These are phyloP conservation scores for Salix arbutifolia DNA, from an alignment of 345 rosid species.

Conservation along the genomic window DNA sequence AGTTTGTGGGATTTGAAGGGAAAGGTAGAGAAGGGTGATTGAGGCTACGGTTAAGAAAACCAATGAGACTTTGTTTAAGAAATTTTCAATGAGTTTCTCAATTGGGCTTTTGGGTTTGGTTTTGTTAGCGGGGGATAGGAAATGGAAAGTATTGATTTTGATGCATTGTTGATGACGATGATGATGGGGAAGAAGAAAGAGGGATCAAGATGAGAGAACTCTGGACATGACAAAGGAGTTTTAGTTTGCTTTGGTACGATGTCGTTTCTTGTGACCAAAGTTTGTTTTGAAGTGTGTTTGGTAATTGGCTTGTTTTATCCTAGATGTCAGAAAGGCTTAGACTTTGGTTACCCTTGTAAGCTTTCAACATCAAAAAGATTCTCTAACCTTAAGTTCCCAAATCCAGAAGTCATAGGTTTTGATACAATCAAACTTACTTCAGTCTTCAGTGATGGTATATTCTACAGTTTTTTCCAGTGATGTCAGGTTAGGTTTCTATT, in stretches of 20 bases:
- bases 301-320: too few species aligned
- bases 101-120: constrained; percentile 38
- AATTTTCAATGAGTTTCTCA: constrained; percentile 52
- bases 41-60: constrained; percentile 44
- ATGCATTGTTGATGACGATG: background rate
- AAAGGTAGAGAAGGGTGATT: constrained; percentile 36
- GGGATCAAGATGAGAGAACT: background rate
- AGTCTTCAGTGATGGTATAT: too few species aligned
- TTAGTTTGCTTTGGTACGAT: background rate
- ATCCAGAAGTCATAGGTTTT: too few species aligned
- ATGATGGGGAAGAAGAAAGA: background rate
- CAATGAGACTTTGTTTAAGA: constrained; percentile 52
- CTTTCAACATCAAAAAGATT: too few species aligned
- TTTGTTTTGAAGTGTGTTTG: background rate
- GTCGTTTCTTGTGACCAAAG: background rate
- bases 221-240: background rate
- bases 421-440: too few species aligned
- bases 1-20: constrained; percentile 60
- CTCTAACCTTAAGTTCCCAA: too few species aligned
- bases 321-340: too few species aligned
- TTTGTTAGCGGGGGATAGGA: background rate
- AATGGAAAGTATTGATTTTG: background rate
- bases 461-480: too few species aligned
- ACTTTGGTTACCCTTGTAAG: too few species aligned
- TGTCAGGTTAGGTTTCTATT: too few species aligned